Evolutionary conservation across 2,329 filamentous ascomycete genomes (phyloP).

Genomic region (Colletotrichum viniferum): DNA sequence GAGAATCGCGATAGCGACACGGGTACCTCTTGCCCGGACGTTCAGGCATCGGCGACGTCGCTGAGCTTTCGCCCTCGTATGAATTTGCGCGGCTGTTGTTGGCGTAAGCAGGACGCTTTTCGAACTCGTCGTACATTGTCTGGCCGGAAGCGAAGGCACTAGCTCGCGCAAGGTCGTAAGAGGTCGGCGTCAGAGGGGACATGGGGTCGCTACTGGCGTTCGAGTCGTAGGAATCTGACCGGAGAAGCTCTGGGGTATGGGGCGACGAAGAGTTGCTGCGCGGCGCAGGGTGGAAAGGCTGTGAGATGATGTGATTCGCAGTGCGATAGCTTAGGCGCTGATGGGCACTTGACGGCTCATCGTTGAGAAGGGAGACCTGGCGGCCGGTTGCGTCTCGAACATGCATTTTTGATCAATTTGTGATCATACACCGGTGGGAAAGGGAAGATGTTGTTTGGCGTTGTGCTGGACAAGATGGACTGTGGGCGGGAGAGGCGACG

Average conservation of each 20-base stretch:
- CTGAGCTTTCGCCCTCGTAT: slow-evolving; percentile 55
- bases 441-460: background rate
- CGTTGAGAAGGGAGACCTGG: slow-evolving; percentile 64
- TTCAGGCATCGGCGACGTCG: slow-evolving; percentile 46
- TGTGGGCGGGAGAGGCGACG: background rate
- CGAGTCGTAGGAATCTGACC: slow-evolving; percentile 67
- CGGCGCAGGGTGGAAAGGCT: slow-evolving; percentile 37
- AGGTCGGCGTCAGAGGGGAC: slow-evolving; percentile 61
- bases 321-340: slow-evolving; percentile 35
- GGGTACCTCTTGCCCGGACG: slow-evolving; percentile 70
- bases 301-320: slow-evolving; percentile 35
- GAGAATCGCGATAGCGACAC: slow-evolving; percentile 73
- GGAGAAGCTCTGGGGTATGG: slow-evolving; percentile 61
- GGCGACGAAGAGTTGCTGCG: slow-evolving; percentile 51
- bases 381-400: slow-evolving; percentile 61
- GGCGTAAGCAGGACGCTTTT: slow-evolving; percentile 47
- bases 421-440: background rate
- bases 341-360: slow-evolving; percentile 40
- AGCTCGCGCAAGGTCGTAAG: slow-evolving; percentile 45
- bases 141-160: slow-evolving; percentile 32
- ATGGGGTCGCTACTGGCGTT: slow-evolving; percentile 56
- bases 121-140: slow-evolving; percentile 27
- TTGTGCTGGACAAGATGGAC: background rate
- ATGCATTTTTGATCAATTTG: slow-evolving; percentile 46
- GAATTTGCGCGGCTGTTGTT: slow-evolving; percentile 51